Evolutionary conservation across 106 monocot genomes (phyloP).

Genomic region (Triglochin maritima): DNA sequence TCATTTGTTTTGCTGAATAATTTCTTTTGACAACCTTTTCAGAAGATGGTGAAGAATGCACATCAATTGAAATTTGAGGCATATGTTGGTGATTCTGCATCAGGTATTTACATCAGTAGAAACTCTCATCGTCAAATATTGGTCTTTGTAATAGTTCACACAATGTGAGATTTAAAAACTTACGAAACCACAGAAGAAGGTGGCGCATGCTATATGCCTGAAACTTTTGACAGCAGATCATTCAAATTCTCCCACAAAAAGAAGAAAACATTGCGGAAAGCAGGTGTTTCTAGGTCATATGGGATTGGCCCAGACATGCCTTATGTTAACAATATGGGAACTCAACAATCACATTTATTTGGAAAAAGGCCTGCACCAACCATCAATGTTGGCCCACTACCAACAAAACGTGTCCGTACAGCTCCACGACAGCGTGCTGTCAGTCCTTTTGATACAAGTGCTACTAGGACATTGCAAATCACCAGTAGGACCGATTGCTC

Average conservation of each 20-base stretch:
- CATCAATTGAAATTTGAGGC: conserved; percentile 1
- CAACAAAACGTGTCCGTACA: conserved; percentile 76
- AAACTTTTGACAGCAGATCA: background rate
- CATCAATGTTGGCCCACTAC: conserved; percentile 44
- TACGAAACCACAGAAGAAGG: conserved; percentile 5
- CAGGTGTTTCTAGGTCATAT: conserved; percentile 5
- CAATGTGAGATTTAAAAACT: background rate
- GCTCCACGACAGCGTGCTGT: conserved; percentile 55
- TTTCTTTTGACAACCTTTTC: background rate
- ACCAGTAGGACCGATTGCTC: conserved; percentile 86
- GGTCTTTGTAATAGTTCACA: background rate
- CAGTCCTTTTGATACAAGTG: conserved; percentile 44
- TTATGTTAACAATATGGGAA: conserved; percentile 38
- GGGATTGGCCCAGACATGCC: conserved; percentile 16
- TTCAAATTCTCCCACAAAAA: conserved; percentile 1
- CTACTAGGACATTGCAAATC: conserved; percentile 23
- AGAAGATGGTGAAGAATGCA: background rate
- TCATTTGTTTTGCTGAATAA: conserved; percentile 1
- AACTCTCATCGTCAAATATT: background rate
- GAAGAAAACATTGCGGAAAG: background rate
- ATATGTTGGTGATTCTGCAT: conserved; percentile 1
- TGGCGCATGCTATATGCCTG: background rate
- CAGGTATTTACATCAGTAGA: background rate
- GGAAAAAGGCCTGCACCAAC: conserved; percentile 52
- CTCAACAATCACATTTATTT: conserved; percentile 19